These are phyloP conservation scores for Novymonas esmeraldas DNA, from an alignment of 208 protist species.

Conservation along the genomic window DNA sequence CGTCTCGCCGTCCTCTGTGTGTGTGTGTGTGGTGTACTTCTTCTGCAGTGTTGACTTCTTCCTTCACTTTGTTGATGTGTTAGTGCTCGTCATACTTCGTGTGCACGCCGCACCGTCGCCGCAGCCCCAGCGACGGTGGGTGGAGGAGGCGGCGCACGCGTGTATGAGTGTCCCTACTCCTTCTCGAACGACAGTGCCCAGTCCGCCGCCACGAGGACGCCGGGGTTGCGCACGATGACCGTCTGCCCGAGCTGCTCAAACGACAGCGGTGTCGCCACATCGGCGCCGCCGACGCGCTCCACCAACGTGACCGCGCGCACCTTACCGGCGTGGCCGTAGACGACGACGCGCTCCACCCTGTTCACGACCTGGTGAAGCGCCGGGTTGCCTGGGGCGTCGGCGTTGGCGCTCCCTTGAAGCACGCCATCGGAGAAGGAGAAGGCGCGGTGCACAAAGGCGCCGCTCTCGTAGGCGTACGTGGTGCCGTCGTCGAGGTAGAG, in stretches of 20 bases:
- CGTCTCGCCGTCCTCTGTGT: no score
- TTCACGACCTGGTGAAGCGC: constrained; percentile 29
- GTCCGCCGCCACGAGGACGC: constrained; percentile 47
- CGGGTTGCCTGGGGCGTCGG: neutral
- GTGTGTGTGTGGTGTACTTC: no score
- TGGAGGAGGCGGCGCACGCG: neutral
- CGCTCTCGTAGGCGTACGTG: constrained; percentile 66
- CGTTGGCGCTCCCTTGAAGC: constrained; percentile 35
- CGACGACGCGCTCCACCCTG: constrained; percentile 67
- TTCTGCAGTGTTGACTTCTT: no score
- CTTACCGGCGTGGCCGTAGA: constrained; percentile 60
- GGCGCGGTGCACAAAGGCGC: constrained; percentile 50
- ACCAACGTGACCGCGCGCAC: constrained; percentile 14
- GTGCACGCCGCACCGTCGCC: no score
- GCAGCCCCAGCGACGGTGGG: no score
- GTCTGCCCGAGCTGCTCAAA: constrained; percentile 57
- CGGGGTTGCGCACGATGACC: constrained; percentile 67
- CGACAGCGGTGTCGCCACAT: constrained; percentile 36
- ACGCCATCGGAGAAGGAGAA: constrained; percentile 52
- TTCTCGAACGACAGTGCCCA: constrained; percentile 66
- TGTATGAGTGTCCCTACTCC: constrained; percentile 5
- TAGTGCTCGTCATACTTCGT: no score
- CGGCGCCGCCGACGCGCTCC: neutral
- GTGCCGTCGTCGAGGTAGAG: constrained; percentile 82
- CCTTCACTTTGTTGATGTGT: no score